phyloP scores from a whole-genome alignment of 1,284 basidiomycete genomes.

The Ganoderma lingzhi region DNA sequence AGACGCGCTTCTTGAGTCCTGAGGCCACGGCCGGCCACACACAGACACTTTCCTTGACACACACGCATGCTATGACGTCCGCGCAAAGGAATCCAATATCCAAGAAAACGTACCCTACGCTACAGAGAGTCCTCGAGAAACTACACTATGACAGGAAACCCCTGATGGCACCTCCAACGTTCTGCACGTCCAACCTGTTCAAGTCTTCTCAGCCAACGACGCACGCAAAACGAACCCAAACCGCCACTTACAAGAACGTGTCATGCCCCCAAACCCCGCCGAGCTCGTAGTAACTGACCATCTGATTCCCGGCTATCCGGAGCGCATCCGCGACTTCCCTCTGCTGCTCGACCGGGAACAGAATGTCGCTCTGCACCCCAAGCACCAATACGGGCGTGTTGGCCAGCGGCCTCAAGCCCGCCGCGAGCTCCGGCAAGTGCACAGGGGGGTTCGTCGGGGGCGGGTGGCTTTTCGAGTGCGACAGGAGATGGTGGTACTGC shows the following conservation, averaged over 20 bases:
- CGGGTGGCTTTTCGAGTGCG: conserved; percentile 74
- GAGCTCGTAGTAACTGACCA: conserved; percentile 96
- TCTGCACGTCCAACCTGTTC: conserved; percentile 72
- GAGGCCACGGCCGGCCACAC: background rate
- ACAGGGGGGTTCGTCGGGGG: conserved; percentile 74
- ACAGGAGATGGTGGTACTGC: conserved; percentile 47
- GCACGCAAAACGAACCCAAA: background rate
- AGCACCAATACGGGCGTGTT: conserved; percentile 89
- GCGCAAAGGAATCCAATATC: background rate
- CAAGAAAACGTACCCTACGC: background rate
- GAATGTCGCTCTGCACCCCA: conserved; percentile 96
- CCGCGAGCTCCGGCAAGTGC: conserved; percentile 84
- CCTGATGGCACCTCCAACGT: conserved; percentile 81
- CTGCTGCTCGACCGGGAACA: conserved; percentile 98
- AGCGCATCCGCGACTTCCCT: conserved; percentile 94
- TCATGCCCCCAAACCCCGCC: conserved; percentile 99
- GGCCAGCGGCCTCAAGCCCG: conserved; percentile 82
- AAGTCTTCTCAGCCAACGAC: conserved; percentile 6
- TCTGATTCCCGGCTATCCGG: conserved; percentile 86
- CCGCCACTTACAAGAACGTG: conserved; percentile 79
- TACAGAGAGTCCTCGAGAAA: background rate
- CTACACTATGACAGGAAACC: conserved; percentile 67
- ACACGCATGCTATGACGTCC: background rate
- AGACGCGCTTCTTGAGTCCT: background rate
- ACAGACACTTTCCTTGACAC: background rate